phyloP scores from a whole-genome alignment of 352 stramenopile genomes.

The Blastocystis sp. region DNA sequence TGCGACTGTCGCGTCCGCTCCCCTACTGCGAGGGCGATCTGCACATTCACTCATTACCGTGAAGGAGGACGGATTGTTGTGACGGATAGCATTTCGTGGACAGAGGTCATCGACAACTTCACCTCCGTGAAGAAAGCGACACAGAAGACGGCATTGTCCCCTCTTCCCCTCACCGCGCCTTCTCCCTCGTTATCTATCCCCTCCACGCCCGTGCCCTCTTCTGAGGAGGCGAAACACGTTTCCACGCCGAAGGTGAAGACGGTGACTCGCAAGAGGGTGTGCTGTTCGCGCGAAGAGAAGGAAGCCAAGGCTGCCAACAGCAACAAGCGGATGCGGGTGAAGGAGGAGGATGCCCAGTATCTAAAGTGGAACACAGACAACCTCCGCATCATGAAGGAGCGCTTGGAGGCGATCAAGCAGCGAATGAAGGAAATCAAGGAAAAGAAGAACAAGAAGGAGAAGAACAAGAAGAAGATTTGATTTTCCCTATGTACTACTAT shows the following conservation, averaged over 20 bases:
- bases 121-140: not conserved
- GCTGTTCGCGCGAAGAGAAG: not conserved
- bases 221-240: not conserved
- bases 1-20: constrained; percentile 26
- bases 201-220: not conserved
- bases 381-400: constrained; percentile 1
- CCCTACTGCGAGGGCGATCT: not conserved
- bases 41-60: constrained; percentile 15
- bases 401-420: constrained; percentile 18
- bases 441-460: constrained; percentile 55
- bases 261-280: not conserved
- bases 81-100: constrained; percentile 2
- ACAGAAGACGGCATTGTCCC: not conserved
- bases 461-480: constrained; percentile 39
- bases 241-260: not conserved
- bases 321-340: not conserved
- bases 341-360: not conserved
- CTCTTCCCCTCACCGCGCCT: not conserved
- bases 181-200: not conserved
- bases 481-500: not conserved
- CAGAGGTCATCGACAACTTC: constrained; percentile 23
- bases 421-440: constrained; percentile 46
- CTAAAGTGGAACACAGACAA: constrained; percentile 3
- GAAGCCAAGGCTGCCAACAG: not conserved
- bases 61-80: not conserved